A percentile compares a stretch with the other conserved stretches of the same genome.
phyloP scores from a whole-genome alignment of 2,329 filamentous ascomycete species.

The Fusarium buxicola region DNA sequence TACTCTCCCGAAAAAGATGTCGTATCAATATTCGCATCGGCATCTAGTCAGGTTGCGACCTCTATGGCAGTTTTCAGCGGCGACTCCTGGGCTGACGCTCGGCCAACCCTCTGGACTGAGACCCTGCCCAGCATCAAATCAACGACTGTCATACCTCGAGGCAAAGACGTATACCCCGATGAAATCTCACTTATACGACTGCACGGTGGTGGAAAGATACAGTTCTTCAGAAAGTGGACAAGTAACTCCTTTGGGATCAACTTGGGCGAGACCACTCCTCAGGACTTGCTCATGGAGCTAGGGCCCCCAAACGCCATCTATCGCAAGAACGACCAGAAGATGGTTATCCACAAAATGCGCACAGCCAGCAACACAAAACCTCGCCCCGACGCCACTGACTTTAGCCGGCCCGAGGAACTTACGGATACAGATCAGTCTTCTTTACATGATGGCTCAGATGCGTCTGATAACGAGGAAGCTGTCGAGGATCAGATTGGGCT shows the following conservation, averaged over 20 bases:
- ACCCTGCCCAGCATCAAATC: constrained; percentile 79
- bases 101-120: constrained; percentile 80
- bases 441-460: constrained; percentile 76
- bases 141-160: constrained; percentile 74
- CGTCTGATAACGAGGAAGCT: constrained; percentile 68
- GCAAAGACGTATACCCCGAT: constrained; percentile 84
- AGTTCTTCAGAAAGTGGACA: constrained; percentile 79
- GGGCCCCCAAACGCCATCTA: constrained; percentile 96
- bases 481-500: constrained; percentile 66
- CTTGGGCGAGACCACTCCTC: constrained; percentile 88
- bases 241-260: constrained; percentile 75
- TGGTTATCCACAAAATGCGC: constrained; percentile 82
- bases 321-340: constrained; percentile 87
- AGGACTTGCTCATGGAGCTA: constrained; percentile 90
- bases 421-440: constrained; percentile 83
- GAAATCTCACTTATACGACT: constrained; percentile 86
- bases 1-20: constrained; percentile 85
- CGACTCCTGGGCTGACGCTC: constrained; percentile 88
- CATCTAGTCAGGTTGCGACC: constrained; percentile 78
- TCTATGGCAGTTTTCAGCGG: constrained; percentile 94
- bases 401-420: constrained; percentile 65
- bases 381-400: constrained; percentile 58
- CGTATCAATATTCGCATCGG: constrained; percentile 84
- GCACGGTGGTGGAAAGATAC: constrained; percentile 80
- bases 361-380: constrained; percentile 63